These are phyloP conservation scores for Scutellaria galericulata DNA, from an alignment of 257 asterid genomes.

Conservation along the genomic window DNA sequence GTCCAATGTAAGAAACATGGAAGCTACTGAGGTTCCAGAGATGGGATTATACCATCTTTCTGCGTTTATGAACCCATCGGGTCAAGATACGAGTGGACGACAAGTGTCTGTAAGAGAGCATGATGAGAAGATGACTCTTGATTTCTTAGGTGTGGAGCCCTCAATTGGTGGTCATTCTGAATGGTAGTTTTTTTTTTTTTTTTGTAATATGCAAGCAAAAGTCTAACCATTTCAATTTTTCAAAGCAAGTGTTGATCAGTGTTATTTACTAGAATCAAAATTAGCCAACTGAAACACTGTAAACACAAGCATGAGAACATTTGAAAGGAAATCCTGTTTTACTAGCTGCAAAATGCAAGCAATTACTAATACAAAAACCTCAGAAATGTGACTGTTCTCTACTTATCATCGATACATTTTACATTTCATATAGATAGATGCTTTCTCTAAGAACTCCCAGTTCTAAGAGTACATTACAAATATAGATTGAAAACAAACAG, in stretches of 20 bases:
- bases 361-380: neutral
- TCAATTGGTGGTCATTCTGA: slow-evolving; percentile 18
- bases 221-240: neutral
- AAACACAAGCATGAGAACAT: too few relatives aligned
- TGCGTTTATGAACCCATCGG: slow-evolving; percentile 25
- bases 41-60: slow-evolving; percentile 12
- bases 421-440: neutral
- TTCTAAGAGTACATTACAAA: slow-evolving; percentile 9
- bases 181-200: neutral
- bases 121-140: slow-evolving; percentile 37
- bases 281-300: too few relatives aligned
- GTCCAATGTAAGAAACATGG: neutral
- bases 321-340: too few relatives aligned
- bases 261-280: neutral
- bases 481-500: neutral
- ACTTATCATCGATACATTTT: neutral
- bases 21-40: neutral
- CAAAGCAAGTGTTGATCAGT: neutral
- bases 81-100: neutral
- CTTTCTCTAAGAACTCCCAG: neutral
- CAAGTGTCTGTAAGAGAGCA: neutral
- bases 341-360: too few relatives aligned
- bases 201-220: neutral
- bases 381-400: slow-evolving; percentile 4
- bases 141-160: slow-evolving; percentile 38